Percentiles rank a stretch among this genome's conserved stretches.
phyloP scores from a whole-genome alignment of 768 basidiomycete genomes.

The Obba rivulosa region DNA sequence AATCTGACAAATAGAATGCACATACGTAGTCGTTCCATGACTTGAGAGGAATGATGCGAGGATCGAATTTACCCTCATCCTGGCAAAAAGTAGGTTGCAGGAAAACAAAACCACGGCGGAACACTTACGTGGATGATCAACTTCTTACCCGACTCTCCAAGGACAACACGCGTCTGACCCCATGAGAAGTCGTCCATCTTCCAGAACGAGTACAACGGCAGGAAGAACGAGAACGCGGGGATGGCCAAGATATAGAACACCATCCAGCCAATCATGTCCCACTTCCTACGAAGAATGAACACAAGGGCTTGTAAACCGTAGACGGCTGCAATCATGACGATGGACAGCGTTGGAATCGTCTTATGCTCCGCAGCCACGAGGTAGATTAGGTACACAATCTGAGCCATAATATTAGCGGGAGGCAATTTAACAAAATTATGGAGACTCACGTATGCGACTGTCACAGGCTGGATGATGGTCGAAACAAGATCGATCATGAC shows the following conservation, averaged over 20 bases:
- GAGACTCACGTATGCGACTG: constrained; percentile 80
- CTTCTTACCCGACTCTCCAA: constrained; percentile 95
- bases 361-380: constrained; percentile 63
- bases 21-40: constrained; percentile 94
- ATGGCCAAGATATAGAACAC: constrained; percentile 93
- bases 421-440: not conserved
- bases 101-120: constrained; percentile 1
- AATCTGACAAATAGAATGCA: constrained; percentile 8
- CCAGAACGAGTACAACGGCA: constrained; percentile 97
- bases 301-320: constrained; percentile 93
- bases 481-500: constrained; percentile 96
- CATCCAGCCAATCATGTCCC: constrained; percentile 99
- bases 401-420: constrained; percentile 15
- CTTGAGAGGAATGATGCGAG: constrained; percentile 87
- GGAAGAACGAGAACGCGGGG: constrained; percentile 87
- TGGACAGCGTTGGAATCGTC: constrained; percentile 71
- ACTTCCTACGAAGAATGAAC: constrained; percentile 88
- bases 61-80: constrained; percentile 99
- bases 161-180: constrained; percentile 88
- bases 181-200: constrained; percentile 97
- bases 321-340: constrained; percentile 90
- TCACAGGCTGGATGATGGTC: constrained; percentile 79
- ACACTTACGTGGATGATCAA: constrained; percentile 82
- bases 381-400: constrained; percentile 89
- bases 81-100: constrained; percentile 23